Percentiles rank a stretch among this genome's conserved stretches.
phyloP scores from a whole-genome alignment of 2,329 filamentous ascomycete genomes.

The Scortechinia acanthostroma region DNA sequence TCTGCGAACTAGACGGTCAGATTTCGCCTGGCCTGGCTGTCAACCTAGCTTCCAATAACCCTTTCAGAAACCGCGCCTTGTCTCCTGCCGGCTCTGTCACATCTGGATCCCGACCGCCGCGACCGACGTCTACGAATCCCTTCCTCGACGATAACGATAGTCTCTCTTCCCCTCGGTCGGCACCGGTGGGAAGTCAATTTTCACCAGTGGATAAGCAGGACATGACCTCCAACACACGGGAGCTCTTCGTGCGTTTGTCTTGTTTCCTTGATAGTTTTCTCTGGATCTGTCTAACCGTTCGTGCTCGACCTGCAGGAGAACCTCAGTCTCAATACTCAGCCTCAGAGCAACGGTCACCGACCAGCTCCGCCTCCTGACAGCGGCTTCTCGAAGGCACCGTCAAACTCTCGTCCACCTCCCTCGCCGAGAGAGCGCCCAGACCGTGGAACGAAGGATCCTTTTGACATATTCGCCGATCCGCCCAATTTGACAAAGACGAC shows the following conservation, averaged over 20 bases:
- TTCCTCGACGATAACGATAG: constrained; percentile 42
- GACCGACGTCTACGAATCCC: constrained; percentile 51
- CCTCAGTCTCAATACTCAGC: constrained; percentile 10
- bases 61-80: constrained; percentile 35
- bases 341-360: not conserved
- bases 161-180: constrained; percentile 21
- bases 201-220: constrained; percentile 15
- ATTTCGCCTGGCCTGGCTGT: not conserved
- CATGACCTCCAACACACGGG: constrained; percentile 14
- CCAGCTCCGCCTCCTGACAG: not conserved
- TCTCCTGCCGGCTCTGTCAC: constrained; percentile 21
- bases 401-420: not conserved
- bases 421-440: constrained; percentile 17
- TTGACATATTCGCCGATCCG: constrained; percentile 38
- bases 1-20: not conserved
- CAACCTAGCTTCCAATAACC: constrained; percentile 30
- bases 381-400: not conserved
- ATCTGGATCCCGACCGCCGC: constrained; percentile 20
- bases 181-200: constrained; percentile 13
- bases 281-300: not conserved
- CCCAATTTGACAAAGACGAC: constrained; percentile 16
- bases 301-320: not conserved
- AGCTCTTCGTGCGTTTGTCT: not conserved
- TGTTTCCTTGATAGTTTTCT: too few species aligned
- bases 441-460: constrained; percentile 18